Evolutionary conservation across 2,329 filamentous ascomycete species (phyloP).

Genomic region (Rhexocercosporidium sp.): DNA sequence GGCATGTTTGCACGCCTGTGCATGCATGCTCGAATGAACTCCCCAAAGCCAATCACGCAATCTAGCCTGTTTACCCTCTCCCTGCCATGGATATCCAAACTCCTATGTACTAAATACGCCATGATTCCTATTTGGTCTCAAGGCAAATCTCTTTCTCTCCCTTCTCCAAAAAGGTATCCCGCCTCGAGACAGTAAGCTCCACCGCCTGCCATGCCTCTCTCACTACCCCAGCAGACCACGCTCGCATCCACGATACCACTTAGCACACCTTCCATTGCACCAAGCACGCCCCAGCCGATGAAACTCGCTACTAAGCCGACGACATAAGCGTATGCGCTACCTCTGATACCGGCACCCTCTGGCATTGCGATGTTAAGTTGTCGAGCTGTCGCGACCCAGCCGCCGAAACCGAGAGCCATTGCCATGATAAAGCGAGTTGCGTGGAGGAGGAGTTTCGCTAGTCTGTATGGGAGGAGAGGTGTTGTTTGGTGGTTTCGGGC

Average conservation of each 20-base stretch:
- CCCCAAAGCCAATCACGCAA: conserved; percentile 3
- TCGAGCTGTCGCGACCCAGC: conserved; percentile 94
- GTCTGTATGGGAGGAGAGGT: conserved; percentile 81
- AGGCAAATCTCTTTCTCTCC: conserved; percentile 39
- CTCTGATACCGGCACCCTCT: conserved; percentile 60
- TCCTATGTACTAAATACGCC: not conserved
- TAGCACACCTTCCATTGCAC: conserved; percentile 87
- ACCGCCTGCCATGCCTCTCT: conserved; percentile 71
- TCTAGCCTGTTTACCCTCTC: not conserved
- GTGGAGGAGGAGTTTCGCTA: conserved; percentile 90
- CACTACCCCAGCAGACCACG: conserved; percentile 93
- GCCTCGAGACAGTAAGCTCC: conserved; percentile 91
- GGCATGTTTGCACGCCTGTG: not conserved
- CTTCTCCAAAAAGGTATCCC: conserved; percentile 81
- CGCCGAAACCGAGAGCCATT: conserved; percentile 85
- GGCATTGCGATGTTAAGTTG: conserved; percentile 68
- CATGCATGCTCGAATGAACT: not conserved
- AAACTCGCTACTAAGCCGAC: conserved; percentile 91
- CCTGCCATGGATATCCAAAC: not conserved
- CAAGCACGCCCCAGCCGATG: conserved; percentile 92
- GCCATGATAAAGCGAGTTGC: conserved; percentile 92
- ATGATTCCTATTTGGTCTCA: not conserved
- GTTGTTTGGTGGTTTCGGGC: conserved; percentile 49
- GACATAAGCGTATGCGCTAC: conserved; percentile 92
- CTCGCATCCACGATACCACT: conserved; percentile 87